A percentile compares a stretch with the other conserved stretches of the same genome.
Evolutionary conservation across 805 yeast species (phyloP).

Genomic region (Debaryomyces prosopidis): DNA sequence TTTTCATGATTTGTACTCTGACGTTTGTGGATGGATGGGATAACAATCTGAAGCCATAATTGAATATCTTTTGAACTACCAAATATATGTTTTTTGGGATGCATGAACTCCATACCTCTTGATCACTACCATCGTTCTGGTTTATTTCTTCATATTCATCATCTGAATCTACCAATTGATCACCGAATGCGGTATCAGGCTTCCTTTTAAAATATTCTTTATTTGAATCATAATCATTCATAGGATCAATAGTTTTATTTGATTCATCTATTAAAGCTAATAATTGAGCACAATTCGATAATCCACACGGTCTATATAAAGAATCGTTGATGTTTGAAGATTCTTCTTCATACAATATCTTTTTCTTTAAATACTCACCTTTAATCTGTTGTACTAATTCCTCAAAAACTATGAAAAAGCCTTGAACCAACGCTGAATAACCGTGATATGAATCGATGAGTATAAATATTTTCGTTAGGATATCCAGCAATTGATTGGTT

Average conservation of each 20-base stretch:
- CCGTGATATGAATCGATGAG: conserved; percentile 85
- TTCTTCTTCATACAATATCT: conserved; percentile 1
- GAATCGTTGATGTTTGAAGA: conserved; percentile 11
- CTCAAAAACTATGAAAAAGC: conserved; percentile 70
- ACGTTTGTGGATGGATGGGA: conserved; percentile 66
- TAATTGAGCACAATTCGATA: conserved; percentile 45
- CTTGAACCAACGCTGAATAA: conserved; percentile 67
- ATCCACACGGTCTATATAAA: conserved; percentile 60
- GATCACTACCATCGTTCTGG: conserved; percentile 16
- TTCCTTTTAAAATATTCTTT: conserved; percentile 39
- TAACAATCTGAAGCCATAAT: conserved; percentile 67
- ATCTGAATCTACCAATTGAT: conserved; percentile 22
- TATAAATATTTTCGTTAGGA: conserved; percentile 71
- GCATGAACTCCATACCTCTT: conserved; percentile 60
- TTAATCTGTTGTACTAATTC: conserved; percentile 50
- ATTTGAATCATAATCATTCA: conserved; percentile 30
- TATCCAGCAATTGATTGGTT: conserved; percentile 61
- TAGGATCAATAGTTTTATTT: conserved; percentile 26
- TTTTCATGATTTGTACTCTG: conserved; percentile 54
- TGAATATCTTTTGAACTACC: conserved; percentile 59
- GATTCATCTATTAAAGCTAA: conserved; percentile 42
- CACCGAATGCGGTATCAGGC: conserved; percentile 37
- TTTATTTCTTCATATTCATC: conserved; percentile 30
- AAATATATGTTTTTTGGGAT: conserved; percentile 62
- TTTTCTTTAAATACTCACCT: conserved; percentile 7